Evolutionary conservation across 768 basidiomycete species (phyloP).

Genomic region (Termitomyces sp.): DNA sequence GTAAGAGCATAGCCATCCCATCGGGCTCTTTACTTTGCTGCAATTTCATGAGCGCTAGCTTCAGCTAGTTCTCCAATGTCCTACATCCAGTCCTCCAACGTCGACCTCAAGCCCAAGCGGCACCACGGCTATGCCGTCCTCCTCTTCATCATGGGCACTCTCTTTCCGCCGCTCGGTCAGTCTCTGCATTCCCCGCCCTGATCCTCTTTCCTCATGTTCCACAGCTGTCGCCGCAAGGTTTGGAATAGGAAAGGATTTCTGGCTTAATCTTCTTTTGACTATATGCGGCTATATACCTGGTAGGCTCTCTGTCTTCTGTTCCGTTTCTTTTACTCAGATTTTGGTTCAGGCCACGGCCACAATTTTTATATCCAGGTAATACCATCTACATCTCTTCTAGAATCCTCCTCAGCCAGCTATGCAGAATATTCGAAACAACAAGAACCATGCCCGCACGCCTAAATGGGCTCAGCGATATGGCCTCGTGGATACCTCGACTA

Average conservation of each 20-base stretch:
- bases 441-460: slow-evolving; percentile 88
- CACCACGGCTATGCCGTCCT: slow-evolving; percentile 82
- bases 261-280: slow-evolving; percentile 85
- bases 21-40: too few relatives aligned
- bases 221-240: slow-evolving; percentile 92
- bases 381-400: slow-evolving; percentile 10
- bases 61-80: slow-evolving; percentile 12
- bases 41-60: not conserved
- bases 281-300: slow-evolving; percentile 91
- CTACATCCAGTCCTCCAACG: slow-evolving; percentile 46
- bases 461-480: slow-evolving; percentile 94
- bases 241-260: slow-evolving; percentile 89
- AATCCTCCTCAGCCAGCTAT: slow-evolving; percentile 6
- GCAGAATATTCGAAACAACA: slow-evolving; percentile 94
- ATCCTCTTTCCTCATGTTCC: slow-evolving; percentile 8
- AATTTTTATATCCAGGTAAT: slow-evolving; percentile 89
- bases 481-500: slow-evolving; percentile 77
- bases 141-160: slow-evolving; percentile 84
- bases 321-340: slow-evolving; percentile 10
- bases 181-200: slow-evolving; percentile 6
- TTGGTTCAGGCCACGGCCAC: slow-evolving; percentile 72
- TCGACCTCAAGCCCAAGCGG: slow-evolving; percentile 63
- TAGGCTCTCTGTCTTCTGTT: slow-evolving; percentile 26
- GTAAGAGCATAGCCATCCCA: not conserved
- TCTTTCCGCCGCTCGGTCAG: slow-evolving; percentile 89